Base-by-base conservation (phyloP, 2,329 filamentous ascomycete species). In the Sclerotiophoma versabilis region DNA sequence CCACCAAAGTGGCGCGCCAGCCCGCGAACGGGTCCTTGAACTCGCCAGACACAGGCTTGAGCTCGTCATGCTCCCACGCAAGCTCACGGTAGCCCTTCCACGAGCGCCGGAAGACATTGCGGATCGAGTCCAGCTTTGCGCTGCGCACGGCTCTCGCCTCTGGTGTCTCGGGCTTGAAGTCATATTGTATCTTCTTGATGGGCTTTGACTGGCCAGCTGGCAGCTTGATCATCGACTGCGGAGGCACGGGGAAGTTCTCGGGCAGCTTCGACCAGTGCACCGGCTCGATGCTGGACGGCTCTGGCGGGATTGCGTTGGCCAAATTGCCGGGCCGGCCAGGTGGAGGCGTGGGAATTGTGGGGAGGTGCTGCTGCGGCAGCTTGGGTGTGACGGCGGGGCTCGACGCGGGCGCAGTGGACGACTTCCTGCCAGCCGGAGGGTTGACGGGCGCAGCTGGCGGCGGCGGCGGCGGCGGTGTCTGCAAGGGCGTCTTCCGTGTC, bases 1-100 rank as follows among this genome's bases (percentile, higher is more conserved):
- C 92, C 5, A 96, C 90, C 57, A 96, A 73, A 0, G 92, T 96
- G 14, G 92, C 92, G 15, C 90, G 90, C 92, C 92, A 96, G 43
- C 90, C 91, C 70, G 92, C 93, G 74, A 98, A 98, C 0, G 92
- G 91, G 69, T 97, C 90, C 15, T 85, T 84, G 60, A 80, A 85
- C 12, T 77, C 79, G 45, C 87, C 87, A 25, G 85, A 84, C 9
- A 93, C 80, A 2, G 95, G 95, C 37, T 78, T 83, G 14, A 98
- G 77, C 77, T 98, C 95, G 69, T 98, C 95, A 64, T 96, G 90
- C 58, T 87, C 84, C 86, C 91, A 95, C 10, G 93, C 93, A 65
- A 87, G 82, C 57, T 86, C 81, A 68, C 84, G 89, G 77, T 98
- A 98, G 29, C 90, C 91, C 4, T 80, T 76, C 93, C 95, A 98